A percentile compares a stretch with the other conserved stretches of the same genome.
Evolutionary conservation across 805 yeast genomes (phyloP).

Genomic region (Ogataea saltuana): DNA sequence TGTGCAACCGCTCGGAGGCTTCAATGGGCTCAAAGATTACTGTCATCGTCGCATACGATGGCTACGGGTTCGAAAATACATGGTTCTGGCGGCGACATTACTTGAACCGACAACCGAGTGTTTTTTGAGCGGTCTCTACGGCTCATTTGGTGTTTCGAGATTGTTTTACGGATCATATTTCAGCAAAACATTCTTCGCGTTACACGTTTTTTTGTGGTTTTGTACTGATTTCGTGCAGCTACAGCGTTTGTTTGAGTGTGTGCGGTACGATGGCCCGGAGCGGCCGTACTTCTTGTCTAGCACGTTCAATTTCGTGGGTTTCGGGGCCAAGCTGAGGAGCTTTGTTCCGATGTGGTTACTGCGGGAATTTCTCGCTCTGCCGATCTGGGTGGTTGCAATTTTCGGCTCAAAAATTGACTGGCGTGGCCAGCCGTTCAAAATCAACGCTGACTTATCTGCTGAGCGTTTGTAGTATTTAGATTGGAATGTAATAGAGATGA

Average conservation of each 20-base stretch:
- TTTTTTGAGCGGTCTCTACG: constrained; percentile 63
- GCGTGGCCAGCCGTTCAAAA: constrained; percentile 76
- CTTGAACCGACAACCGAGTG: constrained; percentile 87
- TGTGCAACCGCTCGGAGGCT: constrained; percentile 64
- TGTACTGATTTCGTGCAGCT: constrained; percentile 62
- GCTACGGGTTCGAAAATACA: constrained; percentile 82
- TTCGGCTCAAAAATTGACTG: constrained; percentile 73
- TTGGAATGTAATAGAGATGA: neutral
- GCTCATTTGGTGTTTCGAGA: constrained; percentile 57
- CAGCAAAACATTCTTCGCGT: constrained; percentile 39
- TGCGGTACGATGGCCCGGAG: constrained; percentile 8
- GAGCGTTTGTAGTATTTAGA: constrained; percentile 44
- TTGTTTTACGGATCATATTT: constrained; percentile 40
- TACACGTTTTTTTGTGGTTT: constrained; percentile 67
- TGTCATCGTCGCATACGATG: constrained; percentile 73
- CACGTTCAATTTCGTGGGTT: constrained; percentile 51
- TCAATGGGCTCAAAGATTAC: constrained; percentile 50
- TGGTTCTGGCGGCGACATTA: constrained; percentile 83
- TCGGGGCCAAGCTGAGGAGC: constrained; percentile 27
- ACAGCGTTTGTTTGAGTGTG: constrained; percentile 39
- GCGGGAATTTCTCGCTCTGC: constrained; percentile 75
- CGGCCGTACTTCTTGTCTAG: constrained; percentile 8
- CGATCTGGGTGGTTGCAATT: constrained; percentile 83
- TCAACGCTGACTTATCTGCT: constrained; percentile 73
- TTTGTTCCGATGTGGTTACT: constrained; percentile 55